Evolutionary conservation across 441 rosid genomes (phyloP), one percentile per base, ranked within the genome.

Genomic region (Erysimum cheiri): DNA sequence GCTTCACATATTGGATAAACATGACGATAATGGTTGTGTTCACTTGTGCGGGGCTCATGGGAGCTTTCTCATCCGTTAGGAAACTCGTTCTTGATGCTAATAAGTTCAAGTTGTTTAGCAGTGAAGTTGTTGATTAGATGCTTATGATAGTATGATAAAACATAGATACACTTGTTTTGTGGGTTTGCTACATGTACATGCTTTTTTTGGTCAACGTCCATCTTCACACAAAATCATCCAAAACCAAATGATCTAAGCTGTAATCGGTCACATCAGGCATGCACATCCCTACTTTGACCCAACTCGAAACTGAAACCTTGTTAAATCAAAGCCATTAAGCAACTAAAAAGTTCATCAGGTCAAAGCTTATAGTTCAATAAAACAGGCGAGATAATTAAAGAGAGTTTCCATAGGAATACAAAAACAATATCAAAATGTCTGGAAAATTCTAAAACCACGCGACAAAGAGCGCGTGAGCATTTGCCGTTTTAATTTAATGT

Each of bases 51-150:
- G 97, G 98, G 37, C 66, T 88, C 36, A 59, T 91, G 90, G 98
- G 96, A 5, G 71, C 97, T 4, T 93, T 89, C 80, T 85, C 96
- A 35, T 93, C 98, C 17, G 1, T 85, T 19, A 87, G 97, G 81
- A 91, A 88, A 79, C 71, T 91, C 65, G 64, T 85, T 74, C 88
- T 89, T 61, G 98, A 93, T 82, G 96, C 97, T 60, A 69, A 80
- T 66, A 67, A 84, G 82, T 93, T 93, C 84, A 85, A 91, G 78
- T 90, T 93, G 71, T 93, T 93, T 65, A 93, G 97, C 61, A 84
- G 90, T 72, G 77, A 87, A 58, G 91, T 91, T 48, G 91, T 87
- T 32, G 94, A 89, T 70, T 88, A 75, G 80, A 53, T 55, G 15
- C 28, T 74, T 46, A 8, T 28, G 1, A 24, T 44, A 14, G 24